Evolutionary conservation across 73 alveolate species (phyloP).

Genomic region (Blepharisma stoltei): DNA sequence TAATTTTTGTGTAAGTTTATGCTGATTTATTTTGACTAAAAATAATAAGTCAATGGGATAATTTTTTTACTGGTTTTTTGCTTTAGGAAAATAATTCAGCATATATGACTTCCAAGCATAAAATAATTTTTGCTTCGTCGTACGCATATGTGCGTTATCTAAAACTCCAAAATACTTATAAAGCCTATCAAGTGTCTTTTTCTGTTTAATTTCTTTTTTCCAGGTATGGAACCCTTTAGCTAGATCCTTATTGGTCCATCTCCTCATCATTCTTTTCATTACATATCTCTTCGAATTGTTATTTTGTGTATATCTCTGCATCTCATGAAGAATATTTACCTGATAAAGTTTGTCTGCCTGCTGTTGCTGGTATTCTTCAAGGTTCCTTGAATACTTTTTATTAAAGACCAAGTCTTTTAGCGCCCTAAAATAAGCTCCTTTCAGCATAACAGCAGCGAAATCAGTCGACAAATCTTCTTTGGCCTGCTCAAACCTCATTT

Average conservation of each 20-base stretch:
- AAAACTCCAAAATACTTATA: neutral
- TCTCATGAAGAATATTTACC: neutral
- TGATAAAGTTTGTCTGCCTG: constrained; percentile 20
- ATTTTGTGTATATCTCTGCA: constrained; percentile 13
- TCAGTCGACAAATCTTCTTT: constrained; percentile 4
- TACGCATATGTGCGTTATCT: neutral
- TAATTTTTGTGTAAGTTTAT: neutral
- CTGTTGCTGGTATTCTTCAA: neutral
- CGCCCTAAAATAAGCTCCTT: neutral
- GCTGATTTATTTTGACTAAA: no score
- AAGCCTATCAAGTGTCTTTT: neutral
- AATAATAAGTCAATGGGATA: no score
- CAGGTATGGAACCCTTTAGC: neutral
- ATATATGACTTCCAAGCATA: neutral
- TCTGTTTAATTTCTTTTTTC: constrained; percentile 3
- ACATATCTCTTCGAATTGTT: neutral
- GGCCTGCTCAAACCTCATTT: neutral
- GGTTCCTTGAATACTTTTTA: neutral
- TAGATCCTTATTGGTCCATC: constrained; percentile 13
- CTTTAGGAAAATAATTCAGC: no score
- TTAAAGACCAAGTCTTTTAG: neutral
- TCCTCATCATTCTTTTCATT: neutral
- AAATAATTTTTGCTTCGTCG: neutral
- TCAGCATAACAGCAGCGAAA: neutral
- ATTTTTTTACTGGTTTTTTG: no score